Evolutionary conservation across 495 filamentous ascomycete species (phyloP), one percentile per base, ranked within the genome.

Genomic region (Xylaria telfairii): DNA sequence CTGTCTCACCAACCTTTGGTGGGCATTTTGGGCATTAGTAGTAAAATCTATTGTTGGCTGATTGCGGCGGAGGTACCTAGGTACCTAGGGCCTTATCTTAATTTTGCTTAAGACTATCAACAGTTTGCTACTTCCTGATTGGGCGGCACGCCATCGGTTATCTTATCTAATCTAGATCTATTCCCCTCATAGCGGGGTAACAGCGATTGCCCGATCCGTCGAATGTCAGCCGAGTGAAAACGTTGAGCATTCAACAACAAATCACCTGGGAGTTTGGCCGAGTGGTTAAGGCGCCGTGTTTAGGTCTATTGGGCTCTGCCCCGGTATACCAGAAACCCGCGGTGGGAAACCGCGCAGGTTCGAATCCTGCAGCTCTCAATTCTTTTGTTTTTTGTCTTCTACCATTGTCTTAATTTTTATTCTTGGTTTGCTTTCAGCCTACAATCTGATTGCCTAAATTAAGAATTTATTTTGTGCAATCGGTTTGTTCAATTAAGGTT

Each of bases 11-110:
- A 6, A 13, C 19, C 2, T 17, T 56, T 56, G 12, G 1, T 17
- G 10, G 7, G 5, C n/a, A 4, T 21, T 24, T 9, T 7, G 34
- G 8, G 81, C 79, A 82, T 83, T 84, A 84, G 82, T 84, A 81
- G 82, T 84, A 84, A 83, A 84, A 84, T 83, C 80, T 81, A 83
- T 84, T 81, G 82, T 84, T 84, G 82, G 46, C 46, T 49, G 8
- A n/a, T 7, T 24, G 9, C 5, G 8, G 8, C 5, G 4, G 6
- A 41, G 39, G 39, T 41, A 41, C 39, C 39, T 41, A 12, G 5
- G 4, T 41, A 41, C 39, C 39, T 6, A 9, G 39, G n/a, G n/a
- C n/a, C n/a, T n/a, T n/a, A 10, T 41, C 39, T 41, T 9, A 41
- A 41, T 41, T 41, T 41, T 41, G 39, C 39, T 41, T 12, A 10